Percentiles rank a stretch among this genome's conserved stretches.
phyloP scores from a whole-genome alignment of 805 yeast species.

The Candida ascalaphidarum region DNA sequence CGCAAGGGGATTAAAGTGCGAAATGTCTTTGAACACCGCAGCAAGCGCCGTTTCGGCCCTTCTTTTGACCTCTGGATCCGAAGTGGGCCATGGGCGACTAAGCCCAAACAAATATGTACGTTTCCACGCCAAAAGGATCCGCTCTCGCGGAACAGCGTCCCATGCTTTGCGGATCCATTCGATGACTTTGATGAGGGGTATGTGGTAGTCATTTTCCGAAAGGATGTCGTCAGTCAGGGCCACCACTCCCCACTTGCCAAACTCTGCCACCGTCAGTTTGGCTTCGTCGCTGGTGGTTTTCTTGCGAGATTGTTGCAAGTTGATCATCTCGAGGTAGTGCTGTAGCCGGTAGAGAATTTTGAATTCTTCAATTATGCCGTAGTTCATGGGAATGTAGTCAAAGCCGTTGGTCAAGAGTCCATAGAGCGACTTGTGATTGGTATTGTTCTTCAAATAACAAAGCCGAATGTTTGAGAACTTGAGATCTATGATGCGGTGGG shows the following conservation, averaged over 20 bases:
- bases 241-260: too few species aligned
- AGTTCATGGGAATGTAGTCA: conserved; percentile 51
- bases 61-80: conserved; percentile 4
- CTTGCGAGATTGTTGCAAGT: conserved; percentile 12
- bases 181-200: conserved; percentile 48
- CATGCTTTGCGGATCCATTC: conserved; percentile 53
- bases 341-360: conserved; percentile 49
- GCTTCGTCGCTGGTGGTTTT: background rate
- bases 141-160: conserved; percentile 31
- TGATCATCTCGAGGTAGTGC: conserved; percentile 43
- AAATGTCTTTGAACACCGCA: too few species aligned
- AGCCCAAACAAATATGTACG: conserved; percentile 24
- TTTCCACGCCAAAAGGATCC: conserved; percentile 26
- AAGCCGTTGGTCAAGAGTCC: conserved; percentile 30
- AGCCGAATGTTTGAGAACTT: conserved; percentile 27
- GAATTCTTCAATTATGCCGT: conserved; percentile 58
- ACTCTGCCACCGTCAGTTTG: background rate
- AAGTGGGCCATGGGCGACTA: conserved; percentile 19
- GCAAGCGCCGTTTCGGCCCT: conserved; percentile 7
- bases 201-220: conserved; percentile 32
- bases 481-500: conserved; percentile 45
- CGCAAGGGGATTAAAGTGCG: conserved; percentile 10
- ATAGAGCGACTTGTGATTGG: conserved; percentile 28
- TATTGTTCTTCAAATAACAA: conserved; percentile 29
- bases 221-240: conserved; percentile 17